Evolutionary conservation across 169 alveolate genomes (phyloP).

Genomic region (Plasmodium vivax): DNA sequence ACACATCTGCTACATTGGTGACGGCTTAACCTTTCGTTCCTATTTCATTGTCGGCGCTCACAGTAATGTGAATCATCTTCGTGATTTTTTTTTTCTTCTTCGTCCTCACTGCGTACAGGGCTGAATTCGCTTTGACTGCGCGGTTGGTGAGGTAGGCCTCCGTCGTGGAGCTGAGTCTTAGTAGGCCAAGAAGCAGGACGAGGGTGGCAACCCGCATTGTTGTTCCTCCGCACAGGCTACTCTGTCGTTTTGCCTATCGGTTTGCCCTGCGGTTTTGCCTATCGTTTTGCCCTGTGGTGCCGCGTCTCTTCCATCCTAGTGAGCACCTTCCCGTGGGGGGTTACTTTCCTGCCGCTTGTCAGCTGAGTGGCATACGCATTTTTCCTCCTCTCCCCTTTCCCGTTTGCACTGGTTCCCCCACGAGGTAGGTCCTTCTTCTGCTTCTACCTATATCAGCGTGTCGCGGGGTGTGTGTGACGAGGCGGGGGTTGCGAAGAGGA

Average conservation of each 20-base stretch:
- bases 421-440: background rate
- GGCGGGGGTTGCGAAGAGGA: background rate
- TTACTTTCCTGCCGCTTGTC: background rate
- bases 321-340: background rate
- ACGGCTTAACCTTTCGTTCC: conserved; percentile 62
- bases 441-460: background rate
- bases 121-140: conserved; percentile 1
- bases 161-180: background rate
- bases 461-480: background rate
- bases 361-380: background rate
- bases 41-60: conserved; percentile 73
- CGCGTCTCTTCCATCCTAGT: background rate
- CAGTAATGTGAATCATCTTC: conserved; percentile 56
- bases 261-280: too few species aligned
- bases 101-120: conserved; percentile 45
- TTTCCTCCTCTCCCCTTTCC: background rate
- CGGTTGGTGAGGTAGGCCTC: conserved; percentile 33
- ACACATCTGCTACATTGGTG: background rate
- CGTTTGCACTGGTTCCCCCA: background rate
- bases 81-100: conserved; percentile 61
- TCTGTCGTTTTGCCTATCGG: too few species aligned
- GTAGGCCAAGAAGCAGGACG: conserved; percentile 2
- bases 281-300: background rate
- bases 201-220: conserved; percentile 40
- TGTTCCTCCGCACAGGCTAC: too few species aligned